Evolutionary conservation across 495 filamentous ascomycete genomes (phyloP), one percentile per base, ranked within the genome.

Genomic region (Evansstolkia leycettana): DNA sequence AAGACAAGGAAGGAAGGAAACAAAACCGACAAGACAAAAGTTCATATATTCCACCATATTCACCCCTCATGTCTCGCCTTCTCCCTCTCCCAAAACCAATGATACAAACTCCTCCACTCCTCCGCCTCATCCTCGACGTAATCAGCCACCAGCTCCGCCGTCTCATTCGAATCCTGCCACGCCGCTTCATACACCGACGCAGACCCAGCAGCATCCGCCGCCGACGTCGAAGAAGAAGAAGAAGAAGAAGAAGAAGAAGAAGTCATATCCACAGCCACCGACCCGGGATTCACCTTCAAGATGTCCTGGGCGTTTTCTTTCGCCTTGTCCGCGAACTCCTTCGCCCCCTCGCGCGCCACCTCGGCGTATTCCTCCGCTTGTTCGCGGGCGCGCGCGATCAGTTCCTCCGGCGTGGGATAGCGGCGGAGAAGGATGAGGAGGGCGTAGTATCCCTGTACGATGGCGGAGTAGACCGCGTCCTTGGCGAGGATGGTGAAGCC

Each of bases 401-500:
- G 47, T 36, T 60, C 57, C 8, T 70, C 58, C 0, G 66, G 56
- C 2, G 50, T 58, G 0, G 68, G 65, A 38, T 67, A 67, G n/a
- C 47, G 53, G 19, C 55, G 51, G 1, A 58, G 36, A 3, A 58
- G 27, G 20, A 65, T 47, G 1, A 67, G 50, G 0, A 68, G 42
- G 15, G 57, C 30, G 25, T 69, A 80, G 52, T 89, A 92, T 10
- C 75, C 46, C 40, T 70, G 72, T 15, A 93, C 66, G 38, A 94
- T 73, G 12, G 75, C 44, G n/a, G 68, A 57, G 42, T 94, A 86
- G n/a, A 86, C 73, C 11, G 68, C 57, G 35, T 92, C 82, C 56
- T 94, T 94, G 17, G 82, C 72, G 32, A 92, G 56, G 84, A 93
- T 93, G n/a, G 85, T 86, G 17, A 84, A 73, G 1, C 86, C 88